Evolutionary conservation across 2,329 filamentous ascomycete species (phyloP), one percentile per base, ranked within the genome.

Genomic region (Hypoxylon sp.): DNA sequence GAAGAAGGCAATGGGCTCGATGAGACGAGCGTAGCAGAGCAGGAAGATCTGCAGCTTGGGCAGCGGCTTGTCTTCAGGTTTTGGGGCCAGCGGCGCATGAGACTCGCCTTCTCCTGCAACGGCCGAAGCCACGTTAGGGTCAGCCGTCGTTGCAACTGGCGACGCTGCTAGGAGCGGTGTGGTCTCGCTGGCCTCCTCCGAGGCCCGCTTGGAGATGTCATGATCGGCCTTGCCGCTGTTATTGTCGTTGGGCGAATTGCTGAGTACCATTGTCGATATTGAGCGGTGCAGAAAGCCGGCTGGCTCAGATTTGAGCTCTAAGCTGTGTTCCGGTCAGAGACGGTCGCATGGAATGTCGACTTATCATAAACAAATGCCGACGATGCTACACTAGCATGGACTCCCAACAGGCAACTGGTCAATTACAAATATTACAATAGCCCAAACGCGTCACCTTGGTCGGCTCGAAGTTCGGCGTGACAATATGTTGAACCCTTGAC

Each of bases 1-100:
- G 80, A 94, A 95, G 80, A 93, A 95, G n/a, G 91, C 90, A 40
- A 94, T 84, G 0, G 92, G 91, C 73, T 95, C 92, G 45, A 92
- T 82, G 24, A 92, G 74, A 4, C 91, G 87, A 1, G 89, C 88
- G 74, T 89, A 91, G 80, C 92, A 95, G 11, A 96, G 86, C 9
- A 91, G 77, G 30, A 90, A 76, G 54, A 96, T 88, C 75, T 95
- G 92, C n/a, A 75, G 55, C 65, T 80, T 82, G n/a, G 88, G 85
- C 12, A 91, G 75, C 0, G 85, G 83, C 60, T 80, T 84, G 70
- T 82, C 79, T 1, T 80, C 76, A 4, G 74, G 74, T 22, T 77
- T 74, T 1, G 24, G 20, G 8, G n/a, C n/a, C n/a, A 58, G 54
- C 2, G 57, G 24, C 65, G 67, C 44, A 12, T 42, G 22, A 12